Base-by-base conservation (phyloP, 2,329 filamentous ascomycete genomes). In the Diaporthe vexans region DNA sequence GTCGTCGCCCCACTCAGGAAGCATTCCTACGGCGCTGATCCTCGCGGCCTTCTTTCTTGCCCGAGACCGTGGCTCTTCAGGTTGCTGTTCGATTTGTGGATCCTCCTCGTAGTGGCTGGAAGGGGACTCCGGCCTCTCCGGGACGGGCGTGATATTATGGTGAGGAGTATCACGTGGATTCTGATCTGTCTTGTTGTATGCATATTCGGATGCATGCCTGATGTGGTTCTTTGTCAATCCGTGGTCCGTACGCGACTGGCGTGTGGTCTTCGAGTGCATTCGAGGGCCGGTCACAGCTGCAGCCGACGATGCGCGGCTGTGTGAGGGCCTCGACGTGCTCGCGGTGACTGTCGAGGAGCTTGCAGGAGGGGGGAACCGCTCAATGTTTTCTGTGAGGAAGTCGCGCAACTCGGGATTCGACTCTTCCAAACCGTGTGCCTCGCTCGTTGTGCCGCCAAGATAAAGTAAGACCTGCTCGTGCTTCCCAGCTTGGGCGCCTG, bases 11-110 rank as follows among this genome's bases (percentile, higher is more conserved):
- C 74, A 75, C 37, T 75, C 72, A 46, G 67, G 72, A n/a, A 56
- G 68, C 35, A 71, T 76, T 2, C 82, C 82, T n/a, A 84, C 82
- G 2, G 82, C 82, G 57, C 82, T 84, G 76, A 84, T 78, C 58
- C 82, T 77, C 21, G 82, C 79, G 21, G 80, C 79, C 74, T 81
- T 81, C 75, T 82, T 84, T n/a, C 79, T 78, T 40, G 78, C 77
- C 26, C 79, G 74, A 52, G 77, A 72, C 35, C 76, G n/a, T 52
- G 29, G 29, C 24, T 67, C 63, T 48, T 52, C 29, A 10, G 29
- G 63, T 9, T 54, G 75, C 51, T 76, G 58, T 19, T 78, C 76
- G 24, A 76, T 75, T 29, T 77, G 78, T 10, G 40, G 15, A 21
- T 70, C 65, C 4, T 72, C 51, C 43, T 72, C 40, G 78, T 79